These are phyloP conservation scores for Dactylorhiza incarnata DNA, from an alignment of 106 monocot species.

Conservation along the genomic window DNA sequence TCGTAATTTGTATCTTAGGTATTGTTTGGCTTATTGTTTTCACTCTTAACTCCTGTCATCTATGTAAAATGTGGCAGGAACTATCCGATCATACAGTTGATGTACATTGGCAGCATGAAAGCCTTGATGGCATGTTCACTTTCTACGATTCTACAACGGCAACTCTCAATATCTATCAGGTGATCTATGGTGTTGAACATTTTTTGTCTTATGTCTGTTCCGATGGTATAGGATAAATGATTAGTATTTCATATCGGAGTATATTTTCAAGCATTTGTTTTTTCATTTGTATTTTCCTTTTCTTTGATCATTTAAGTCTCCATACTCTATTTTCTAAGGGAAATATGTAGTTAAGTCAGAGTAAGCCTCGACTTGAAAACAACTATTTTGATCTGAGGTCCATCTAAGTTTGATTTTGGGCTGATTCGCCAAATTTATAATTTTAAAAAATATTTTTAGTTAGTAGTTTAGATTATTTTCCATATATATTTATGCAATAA, in stretches of 20 bases:
- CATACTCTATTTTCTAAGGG: no score
- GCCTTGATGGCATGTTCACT: constrained; percentile 80
- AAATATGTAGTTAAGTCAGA: no score
- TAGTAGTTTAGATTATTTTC: no score
- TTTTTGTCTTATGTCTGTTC: neutral
- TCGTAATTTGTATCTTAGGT: neutral
- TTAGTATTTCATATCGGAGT: neutral
- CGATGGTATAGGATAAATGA: neutral
- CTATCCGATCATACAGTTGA: constrained; percentile 78
- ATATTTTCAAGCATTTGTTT: neutral
- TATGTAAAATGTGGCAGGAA: constrained; percentile 47
- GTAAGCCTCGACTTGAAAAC: no score
- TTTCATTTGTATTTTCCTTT: neutral
- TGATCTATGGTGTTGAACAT: neutral
- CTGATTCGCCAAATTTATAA: no score
- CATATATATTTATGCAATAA: no score
- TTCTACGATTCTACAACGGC: constrained; percentile 85
- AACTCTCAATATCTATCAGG: constrained; percentile 85
- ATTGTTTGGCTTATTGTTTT: neutral
- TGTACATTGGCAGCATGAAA: constrained; percentile 70
- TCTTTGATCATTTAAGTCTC: neutral
- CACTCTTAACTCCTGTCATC: neutral
- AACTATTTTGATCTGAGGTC: no score
- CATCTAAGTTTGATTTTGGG: no score
- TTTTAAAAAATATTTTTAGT: no score